Percentiles rank a stretch among this genome's conserved stretches.
These are phyloP conservation scores for Suhomyces maxii DNA, from an alignment of 1,139 yeast species.

Conservation along the genomic window DNA sequence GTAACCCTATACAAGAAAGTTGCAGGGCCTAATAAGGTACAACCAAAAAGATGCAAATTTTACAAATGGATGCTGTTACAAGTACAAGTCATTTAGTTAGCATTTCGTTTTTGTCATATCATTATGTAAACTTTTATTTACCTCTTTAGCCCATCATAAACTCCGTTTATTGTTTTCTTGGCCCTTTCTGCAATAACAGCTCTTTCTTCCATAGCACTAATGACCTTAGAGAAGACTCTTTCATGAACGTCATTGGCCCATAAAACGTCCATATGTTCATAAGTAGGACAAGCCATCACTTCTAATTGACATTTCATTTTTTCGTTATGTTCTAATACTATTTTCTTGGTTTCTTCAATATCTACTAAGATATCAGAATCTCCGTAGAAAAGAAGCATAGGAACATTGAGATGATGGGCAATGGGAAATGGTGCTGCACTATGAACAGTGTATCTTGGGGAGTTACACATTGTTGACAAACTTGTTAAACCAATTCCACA, in stretches of 20 bases:
- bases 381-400: constrained; percentile 42
- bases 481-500: constrained; percentile 34
- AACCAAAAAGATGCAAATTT: not conserved
- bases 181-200: not conserved
- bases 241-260: constrained; percentile 35
- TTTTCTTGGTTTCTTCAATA: constrained; percentile 31
- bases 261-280: constrained; percentile 40
- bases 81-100: too few relatives aligned
- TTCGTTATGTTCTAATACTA: constrained; percentile 27
- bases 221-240: constrained; percentile 23
- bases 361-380: constrained; percentile 45
- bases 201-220: constrained; percentile 7
- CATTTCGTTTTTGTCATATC: too few relatives aligned
- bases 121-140: too few relatives aligned
- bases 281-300: constrained; percentile 24
- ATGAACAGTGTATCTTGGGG: constrained; percentile 30
- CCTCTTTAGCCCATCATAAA: not conserved
- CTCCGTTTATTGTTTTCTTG: not conserved
- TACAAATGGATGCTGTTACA: too few relatives aligned
- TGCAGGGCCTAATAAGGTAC: not conserved
- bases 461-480: constrained; percentile 16
- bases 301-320: constrained; percentile 25
- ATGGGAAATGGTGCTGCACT: constrained; percentile 59
- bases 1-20: constrained; percentile 8
- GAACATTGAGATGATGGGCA: constrained; percentile 40